These are phyloP conservation scores for Candida railenensis DNA, from an alignment of 805 yeast species.

Conservation along the genomic window DNA sequence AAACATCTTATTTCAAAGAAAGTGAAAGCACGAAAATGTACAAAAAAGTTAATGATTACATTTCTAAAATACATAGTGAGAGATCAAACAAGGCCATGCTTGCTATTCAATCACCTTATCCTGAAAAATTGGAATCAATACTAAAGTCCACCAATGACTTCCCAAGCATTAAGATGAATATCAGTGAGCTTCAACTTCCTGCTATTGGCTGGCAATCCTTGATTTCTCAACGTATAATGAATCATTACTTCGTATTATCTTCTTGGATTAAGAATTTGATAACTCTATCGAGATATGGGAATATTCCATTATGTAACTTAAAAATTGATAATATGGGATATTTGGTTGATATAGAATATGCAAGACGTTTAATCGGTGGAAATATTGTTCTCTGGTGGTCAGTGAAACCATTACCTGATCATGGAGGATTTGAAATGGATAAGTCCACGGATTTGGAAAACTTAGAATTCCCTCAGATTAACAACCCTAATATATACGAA, in stretches of 20 bases:
- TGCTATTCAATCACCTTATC: conserved; percentile 71
- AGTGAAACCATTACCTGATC: conserved; percentile 71
- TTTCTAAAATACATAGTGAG: conserved; percentile 56
- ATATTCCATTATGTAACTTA: conserved; percentile 84
- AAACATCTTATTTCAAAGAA: conserved; percentile 54
- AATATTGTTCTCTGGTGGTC: conserved; percentile 94
- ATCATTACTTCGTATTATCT: conserved; percentile 71
- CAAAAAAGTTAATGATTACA: conserved; percentile 53
- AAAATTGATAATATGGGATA: conserved; percentile 74
- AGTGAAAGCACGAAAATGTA: conserved; percentile 53
- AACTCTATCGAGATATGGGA: conserved; percentile 65
- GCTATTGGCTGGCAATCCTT: conserved; percentile 80
- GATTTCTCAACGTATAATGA: conserved; percentile 61
- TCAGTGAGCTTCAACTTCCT: conserved; percentile 60
- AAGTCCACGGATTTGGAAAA: conserved; percentile 52
- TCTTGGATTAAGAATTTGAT: conserved; percentile 69
- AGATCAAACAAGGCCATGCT: conserved; percentile 64
- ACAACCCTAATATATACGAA: conserved; percentile 75
- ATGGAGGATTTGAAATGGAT: conserved; percentile 78
- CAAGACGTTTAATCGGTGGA: conserved; percentile 65
- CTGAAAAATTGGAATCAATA: conserved; percentile 47
- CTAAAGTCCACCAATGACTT: conserved; percentile 46
- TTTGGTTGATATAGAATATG: conserved; percentile 82
- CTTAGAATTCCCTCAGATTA: conserved; percentile 67
- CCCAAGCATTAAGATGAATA: conserved; percentile 62